Conservation (phyloP, 805 yeast genomes). For the Saccharomycopsis schoenii region DNA sequence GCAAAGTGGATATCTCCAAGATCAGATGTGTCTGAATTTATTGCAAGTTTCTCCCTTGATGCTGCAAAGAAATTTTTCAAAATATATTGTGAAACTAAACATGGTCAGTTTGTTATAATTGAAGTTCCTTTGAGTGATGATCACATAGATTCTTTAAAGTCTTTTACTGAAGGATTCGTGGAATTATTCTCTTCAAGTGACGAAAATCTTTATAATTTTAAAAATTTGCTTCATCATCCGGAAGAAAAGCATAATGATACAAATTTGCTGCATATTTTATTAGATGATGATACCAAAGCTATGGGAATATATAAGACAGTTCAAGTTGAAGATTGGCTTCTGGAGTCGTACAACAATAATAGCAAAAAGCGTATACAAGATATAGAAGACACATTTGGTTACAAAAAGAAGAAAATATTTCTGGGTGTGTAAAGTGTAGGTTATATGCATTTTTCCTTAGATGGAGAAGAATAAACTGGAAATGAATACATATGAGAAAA, state of each 20-base stretch:
- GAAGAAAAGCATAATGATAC: neutral
- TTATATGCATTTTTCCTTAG: neutral
- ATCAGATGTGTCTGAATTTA: neutral
- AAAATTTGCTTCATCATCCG: neutral
- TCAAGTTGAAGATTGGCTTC: conserved; percentile 12
- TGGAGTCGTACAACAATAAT: neutral
- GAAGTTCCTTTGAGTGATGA: neutral
- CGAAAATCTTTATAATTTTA: neutral
- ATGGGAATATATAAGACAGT: conserved; percentile 8
- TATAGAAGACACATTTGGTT: conserved; percentile 16
- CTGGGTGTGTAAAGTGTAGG: neutral
- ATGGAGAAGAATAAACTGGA: neutral
- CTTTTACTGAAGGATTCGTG: neutral
- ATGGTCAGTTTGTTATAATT: neutral
- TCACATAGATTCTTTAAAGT: neutral
- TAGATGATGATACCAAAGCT: conserved; percentile 17
- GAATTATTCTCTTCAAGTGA: neutral
- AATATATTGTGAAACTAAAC: neutral
- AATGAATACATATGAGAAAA: neutral
- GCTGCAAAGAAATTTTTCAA: neutral
- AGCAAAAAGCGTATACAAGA: neutral
- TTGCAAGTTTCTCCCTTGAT: neutral
- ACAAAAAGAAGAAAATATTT: conserved; percentile 9
- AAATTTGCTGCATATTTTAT: neutral
- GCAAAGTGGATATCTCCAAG: neutral